Conservation (phyloP, 2,329 filamentous ascomycete species). For the Colletotrichum lini region DNA sequence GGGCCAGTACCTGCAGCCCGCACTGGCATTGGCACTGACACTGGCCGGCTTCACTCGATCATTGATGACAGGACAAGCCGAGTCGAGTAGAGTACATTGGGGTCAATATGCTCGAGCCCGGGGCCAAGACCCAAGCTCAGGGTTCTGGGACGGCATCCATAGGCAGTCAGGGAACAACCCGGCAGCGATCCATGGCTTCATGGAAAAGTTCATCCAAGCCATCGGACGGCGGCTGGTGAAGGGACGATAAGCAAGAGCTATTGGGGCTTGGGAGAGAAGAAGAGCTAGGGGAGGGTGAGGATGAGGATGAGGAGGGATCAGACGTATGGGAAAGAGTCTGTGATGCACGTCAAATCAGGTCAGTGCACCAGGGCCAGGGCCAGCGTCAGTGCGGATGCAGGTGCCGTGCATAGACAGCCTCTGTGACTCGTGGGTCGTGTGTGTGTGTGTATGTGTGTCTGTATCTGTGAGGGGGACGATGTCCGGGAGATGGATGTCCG, state of each 20-base stretch:
- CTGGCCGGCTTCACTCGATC: neutral
- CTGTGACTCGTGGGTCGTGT: too few species aligned
- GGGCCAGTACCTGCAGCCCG: neutral
- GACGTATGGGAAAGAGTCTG: neutral
- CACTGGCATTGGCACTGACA: neutral
- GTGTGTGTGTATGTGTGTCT: too few species aligned
- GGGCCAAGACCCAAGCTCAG: neutral
- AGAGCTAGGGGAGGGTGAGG: neutral
- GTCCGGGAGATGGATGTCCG: neutral
- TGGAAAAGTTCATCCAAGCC: slow-evolving; percentile 3
- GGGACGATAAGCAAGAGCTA: neutral
- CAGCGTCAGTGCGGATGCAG: slow-evolving; percentile 32
- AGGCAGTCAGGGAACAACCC: neutral
- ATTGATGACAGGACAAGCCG: too few species aligned
- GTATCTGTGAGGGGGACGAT: too few species aligned
- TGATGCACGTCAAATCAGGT: slow-evolving; percentile 33
- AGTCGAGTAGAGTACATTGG: neutral
- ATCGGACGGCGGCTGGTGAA: neutral
- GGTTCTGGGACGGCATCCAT: neutral
- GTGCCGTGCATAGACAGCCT: slow-evolving; percentile 8
- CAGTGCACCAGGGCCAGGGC: slow-evolving; percentile 29
- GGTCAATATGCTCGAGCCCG: slow-evolving; percentile 2
- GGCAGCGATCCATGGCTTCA: slow-evolving; percentile 7
- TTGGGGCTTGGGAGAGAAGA: neutral
- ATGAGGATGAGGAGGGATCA: neutral